Conservation (phyloP, 2,329 filamentous ascomycete species). For the Periconia sp. region DNA sequence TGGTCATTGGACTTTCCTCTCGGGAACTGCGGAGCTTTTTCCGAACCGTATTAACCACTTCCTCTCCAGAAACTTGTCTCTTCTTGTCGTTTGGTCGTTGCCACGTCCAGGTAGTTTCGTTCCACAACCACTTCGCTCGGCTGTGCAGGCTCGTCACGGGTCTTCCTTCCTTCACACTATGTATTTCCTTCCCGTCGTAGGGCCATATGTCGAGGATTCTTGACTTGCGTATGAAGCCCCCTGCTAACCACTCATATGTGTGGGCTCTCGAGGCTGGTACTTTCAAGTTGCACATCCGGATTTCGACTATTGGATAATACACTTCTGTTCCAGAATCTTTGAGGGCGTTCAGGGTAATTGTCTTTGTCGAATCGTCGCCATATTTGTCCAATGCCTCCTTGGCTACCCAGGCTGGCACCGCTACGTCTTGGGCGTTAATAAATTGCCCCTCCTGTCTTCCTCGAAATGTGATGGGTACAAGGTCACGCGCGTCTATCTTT, state of each 20-base stretch:
- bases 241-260: constrained; percentile 18
- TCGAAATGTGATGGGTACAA: constrained; percentile 10
- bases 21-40: no score
- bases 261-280: constrained; percentile 3
- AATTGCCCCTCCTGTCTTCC: background rate
- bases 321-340: constrained; percentile 6
- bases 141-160: no score
- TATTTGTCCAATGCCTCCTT: background rate
- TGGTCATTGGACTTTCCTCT: no score
- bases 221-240: constrained; percentile 9
- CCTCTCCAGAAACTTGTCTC: no score
- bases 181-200: constrained; percentile 13
- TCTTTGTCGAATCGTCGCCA: background rate
- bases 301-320: constrained; percentile 13
- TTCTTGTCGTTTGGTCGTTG: no score
- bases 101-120: no score
- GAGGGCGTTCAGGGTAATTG: constrained; percentile 3
- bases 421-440: background rate
- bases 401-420: constrained; percentile 15
- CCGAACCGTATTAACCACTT: no score
- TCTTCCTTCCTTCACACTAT: background rate
- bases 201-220: constrained; percentile 12
- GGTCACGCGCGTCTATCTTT: constrained; percentile 6
- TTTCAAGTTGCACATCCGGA: constrained; percentile 9
- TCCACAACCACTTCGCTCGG: no score